Percentiles rank a stretch among this genome's conserved stretches.
Conservation (phyloP, 106 monocot genomes). For the Narthecium ossifragum region DNA sequence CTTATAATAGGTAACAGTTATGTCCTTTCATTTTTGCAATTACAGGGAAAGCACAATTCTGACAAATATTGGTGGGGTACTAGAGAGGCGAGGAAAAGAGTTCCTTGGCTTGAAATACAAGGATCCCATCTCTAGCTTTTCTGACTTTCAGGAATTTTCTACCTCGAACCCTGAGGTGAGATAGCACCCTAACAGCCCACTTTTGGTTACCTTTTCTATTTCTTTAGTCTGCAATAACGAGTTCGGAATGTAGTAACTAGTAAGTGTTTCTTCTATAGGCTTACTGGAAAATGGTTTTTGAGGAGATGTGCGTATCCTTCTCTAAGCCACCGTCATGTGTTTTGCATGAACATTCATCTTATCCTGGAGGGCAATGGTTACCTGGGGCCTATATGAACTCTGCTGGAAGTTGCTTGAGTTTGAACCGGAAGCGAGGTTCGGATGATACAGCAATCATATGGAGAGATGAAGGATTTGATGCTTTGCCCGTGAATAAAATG, state of each 20-base stretch:
- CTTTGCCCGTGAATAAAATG: conserved; percentile 53
- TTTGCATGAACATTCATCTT: conserved; percentile 45
- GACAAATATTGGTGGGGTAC: conserved; percentile 75
- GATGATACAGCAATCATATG: conserved; percentile 65
- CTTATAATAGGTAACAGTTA: background rate
- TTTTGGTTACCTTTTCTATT: background rate
- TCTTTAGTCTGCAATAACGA: too few species aligned
- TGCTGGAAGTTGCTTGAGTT: conserved; percentile 67
- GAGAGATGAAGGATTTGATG: conserved; percentile 85
- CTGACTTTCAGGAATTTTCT: conserved; percentile 78
- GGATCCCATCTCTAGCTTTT: conserved; percentile 78
- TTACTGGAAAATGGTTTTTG: conserved; percentile 81
- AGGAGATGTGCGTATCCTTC: conserved; percentile 74
- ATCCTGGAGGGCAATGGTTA: conserved; percentile 84
- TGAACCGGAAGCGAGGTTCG: conserved; percentile 41
- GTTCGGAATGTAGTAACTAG: too few species aligned
- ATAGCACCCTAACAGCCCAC: background rate
- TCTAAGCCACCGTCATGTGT: conserved; percentile 60
- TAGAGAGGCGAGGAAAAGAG: conserved; percentile 55
- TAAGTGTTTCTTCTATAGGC: conserved; percentile 32
- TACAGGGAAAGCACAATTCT: conserved; percentile 46
- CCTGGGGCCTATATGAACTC: conserved; percentile 74
- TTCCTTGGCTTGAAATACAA: conserved; percentile 65
- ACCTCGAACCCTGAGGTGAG: conserved; percentile 86
- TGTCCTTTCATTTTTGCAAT: background rate